Conservation (phyloP, 2,329 filamentous ascomycete species). For the Aspergillus japonicus region DNA sequence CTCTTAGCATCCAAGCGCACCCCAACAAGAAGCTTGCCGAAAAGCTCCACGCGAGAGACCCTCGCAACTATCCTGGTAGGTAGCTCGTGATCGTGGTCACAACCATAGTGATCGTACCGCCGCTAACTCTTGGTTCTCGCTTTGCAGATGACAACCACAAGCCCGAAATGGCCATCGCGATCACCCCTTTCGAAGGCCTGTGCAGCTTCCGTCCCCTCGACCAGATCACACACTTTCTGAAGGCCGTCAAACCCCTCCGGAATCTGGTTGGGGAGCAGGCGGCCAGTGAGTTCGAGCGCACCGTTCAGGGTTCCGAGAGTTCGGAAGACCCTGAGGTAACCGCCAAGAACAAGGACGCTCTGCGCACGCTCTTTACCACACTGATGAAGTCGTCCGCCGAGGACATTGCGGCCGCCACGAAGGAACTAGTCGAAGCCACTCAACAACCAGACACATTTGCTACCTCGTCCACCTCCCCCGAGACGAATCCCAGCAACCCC, state of each 20-base stretch:
- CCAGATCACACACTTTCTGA: conserved; percentile 84
- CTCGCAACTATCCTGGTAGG: conserved; percentile 81
- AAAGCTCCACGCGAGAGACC: conserved; percentile 77
- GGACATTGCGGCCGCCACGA: conserved; percentile 62
- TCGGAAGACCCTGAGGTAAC: conserved; percentile 46
- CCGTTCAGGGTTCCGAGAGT: conserved; percentile 56
- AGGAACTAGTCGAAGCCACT: conserved; percentile 70
- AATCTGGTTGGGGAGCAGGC: conserved; percentile 59
- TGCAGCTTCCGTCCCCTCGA: conserved; percentile 88
- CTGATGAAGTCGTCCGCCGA: conserved; percentile 76
- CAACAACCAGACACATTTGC: conserved; percentile 70
- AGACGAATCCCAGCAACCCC: conserved; percentile 38
- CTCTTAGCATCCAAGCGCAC: conserved; percentile 94
- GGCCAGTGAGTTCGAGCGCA: conserved; percentile 56
- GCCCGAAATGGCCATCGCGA: conserved; percentile 97
- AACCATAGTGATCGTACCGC: background rate
- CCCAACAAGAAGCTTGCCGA: conserved; percentile 94
- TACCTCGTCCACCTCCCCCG: conserved; percentile 40
- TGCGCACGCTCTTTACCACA: conserved; percentile 72
- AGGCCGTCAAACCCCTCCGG: conserved; percentile 63
- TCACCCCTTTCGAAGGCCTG: conserved; percentile 92
- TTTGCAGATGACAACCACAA: conserved; percentile 90
- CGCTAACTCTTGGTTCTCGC: background rate
- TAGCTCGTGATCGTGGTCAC: background rate
- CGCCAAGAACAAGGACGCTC: conserved; percentile 70